Percentiles rank a stretch among this genome's conserved stretches.
Evolutionary conservation across 768 basidiomycete species (phyloP).

Genomic region (Cystobasidiopsis lactophilus): DNA sequence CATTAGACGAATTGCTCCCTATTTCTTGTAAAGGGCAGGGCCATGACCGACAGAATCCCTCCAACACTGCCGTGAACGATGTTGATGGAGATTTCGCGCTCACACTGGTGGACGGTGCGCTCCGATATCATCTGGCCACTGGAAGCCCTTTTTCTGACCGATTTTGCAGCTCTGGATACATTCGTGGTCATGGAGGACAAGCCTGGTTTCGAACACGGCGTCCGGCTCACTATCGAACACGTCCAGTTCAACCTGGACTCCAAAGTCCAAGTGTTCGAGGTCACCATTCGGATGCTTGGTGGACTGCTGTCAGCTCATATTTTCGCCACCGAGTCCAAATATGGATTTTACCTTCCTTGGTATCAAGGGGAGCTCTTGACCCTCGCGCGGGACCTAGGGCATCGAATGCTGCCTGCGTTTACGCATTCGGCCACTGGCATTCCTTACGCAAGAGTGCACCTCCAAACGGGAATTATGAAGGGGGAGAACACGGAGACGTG

Average conservation of each 20-base stretch:
- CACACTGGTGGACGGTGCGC: conserved; percentile 31
- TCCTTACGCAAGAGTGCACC: conserved; percentile 60
- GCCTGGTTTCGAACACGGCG: conserved; percentile 57
- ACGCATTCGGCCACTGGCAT: conserved; percentile 60
- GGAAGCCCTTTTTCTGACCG: no score
- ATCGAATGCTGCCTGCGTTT: conserved; percentile 73
- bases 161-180: conserved; percentile 69
- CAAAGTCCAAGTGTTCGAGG: conserved; percentile 95
- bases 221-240: conserved; percentile 54
- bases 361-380: conserved; percentile 50
- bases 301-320: conserved; percentile 69
- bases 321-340: conserved; percentile 24
- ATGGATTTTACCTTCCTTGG: conserved; percentile 32
- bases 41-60: conserved; percentile 24
- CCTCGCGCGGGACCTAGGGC: conserved; percentile 68
- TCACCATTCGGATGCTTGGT: conserved; percentile 80
- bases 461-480: conserved; percentile 51
- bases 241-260: conserved; percentile 84
- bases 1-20: conserved; percentile 46
- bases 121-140: no score
- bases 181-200: conserved; percentile 62
- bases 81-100: conserved; percentile 59
- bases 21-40: conserved; percentile 60
- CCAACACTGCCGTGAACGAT: conserved; percentile 65
- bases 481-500: conserved; percentile 66